These are phyloP conservation scores for Phytophthora hybrid DNA, from an alignment of 352 stramenopile species.

Conservation along the genomic window DNA sequence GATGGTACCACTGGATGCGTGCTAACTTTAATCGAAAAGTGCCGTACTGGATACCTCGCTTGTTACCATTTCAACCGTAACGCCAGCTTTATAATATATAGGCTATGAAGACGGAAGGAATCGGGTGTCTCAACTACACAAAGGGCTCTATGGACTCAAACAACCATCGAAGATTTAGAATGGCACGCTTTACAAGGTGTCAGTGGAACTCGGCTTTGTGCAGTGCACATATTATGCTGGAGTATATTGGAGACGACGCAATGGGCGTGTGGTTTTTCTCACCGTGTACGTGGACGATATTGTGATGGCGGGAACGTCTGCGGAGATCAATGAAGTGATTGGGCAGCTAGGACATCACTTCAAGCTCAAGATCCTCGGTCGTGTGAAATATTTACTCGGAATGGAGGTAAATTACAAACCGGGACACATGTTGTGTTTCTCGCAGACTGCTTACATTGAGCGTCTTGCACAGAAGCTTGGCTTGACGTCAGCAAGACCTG, in stretches of 20 bases:
- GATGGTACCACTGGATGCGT: too few relatives aligned
- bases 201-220: slow-evolving; percentile 1
- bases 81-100: too few relatives aligned
- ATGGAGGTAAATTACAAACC: slow-evolving; percentile 11
- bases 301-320: not conserved
- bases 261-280: too few relatives aligned
- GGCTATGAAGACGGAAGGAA: slow-evolving; percentile 11
- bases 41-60: too few relatives aligned
- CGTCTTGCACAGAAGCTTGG: not conserved
- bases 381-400: not conserved
- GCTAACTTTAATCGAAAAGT: too few relatives aligned
- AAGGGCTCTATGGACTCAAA: slow-evolving; percentile 7
- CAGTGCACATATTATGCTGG: slow-evolving; percentile 11
- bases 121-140: slow-evolving; percentile 6
- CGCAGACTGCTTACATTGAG: not conserved
- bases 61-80: too few relatives aligned
- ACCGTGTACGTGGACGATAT: slow-evolving; percentile 19
- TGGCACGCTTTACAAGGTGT: slow-evolving; percentile 8
- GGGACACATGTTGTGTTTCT: slow-evolving; percentile 3
- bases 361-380: slow-evolving; percentile 10
- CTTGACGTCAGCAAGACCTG: not conserved
- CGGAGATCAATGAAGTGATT: not conserved
- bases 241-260: slow-evolving; percentile 13
- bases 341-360: not conserved
- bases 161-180: slow-evolving; percentile 20